Conservation (phyloP, 768 basidiomycete species). For the Lepiota venenata region DNA sequence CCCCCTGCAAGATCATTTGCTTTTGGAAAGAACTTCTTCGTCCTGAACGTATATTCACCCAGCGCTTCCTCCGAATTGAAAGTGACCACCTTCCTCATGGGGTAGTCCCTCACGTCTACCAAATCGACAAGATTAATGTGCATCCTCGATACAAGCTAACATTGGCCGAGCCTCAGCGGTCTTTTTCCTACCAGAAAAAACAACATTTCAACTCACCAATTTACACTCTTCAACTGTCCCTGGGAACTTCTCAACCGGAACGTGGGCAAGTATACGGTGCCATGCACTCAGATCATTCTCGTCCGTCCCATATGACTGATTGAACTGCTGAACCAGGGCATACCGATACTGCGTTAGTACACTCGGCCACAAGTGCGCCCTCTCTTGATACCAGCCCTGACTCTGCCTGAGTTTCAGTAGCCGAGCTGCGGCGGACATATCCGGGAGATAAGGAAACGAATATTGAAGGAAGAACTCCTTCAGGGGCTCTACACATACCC, state of each 20-base stretch:
- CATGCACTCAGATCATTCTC: constrained; percentile 7
- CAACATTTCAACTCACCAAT: background rate
- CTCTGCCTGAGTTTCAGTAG: too few species aligned
- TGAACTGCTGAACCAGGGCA: constrained; percentile 32
- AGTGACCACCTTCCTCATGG: background rate
- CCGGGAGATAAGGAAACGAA: too few species aligned
- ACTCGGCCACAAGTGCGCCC: too few species aligned
- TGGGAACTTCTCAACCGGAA: background rate
- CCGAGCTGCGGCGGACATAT: too few species aligned
- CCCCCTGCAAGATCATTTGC: background rate
- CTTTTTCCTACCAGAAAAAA: background rate
- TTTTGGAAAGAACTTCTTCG: constrained; percentile 2
- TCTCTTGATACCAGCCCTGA: too few species aligned
- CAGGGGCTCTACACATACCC: too few species aligned
- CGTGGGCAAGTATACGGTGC: background rate
- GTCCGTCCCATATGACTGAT: constrained; percentile 11
- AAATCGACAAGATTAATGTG: constrained; percentile 15
- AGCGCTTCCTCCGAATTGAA: constrained; percentile 3
- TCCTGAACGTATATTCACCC: constrained; percentile 8
- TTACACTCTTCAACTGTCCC: background rate
- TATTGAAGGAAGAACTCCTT: too few species aligned
- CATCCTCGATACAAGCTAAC: constrained; percentile 4
- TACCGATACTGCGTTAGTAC: constrained; percentile 17
- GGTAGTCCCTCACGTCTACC: background rate
- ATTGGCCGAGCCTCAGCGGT: background rate